Conservation (phyloP, 1,284 basidiomycete genomes). For the Ganoderma resinaceum region DNA sequence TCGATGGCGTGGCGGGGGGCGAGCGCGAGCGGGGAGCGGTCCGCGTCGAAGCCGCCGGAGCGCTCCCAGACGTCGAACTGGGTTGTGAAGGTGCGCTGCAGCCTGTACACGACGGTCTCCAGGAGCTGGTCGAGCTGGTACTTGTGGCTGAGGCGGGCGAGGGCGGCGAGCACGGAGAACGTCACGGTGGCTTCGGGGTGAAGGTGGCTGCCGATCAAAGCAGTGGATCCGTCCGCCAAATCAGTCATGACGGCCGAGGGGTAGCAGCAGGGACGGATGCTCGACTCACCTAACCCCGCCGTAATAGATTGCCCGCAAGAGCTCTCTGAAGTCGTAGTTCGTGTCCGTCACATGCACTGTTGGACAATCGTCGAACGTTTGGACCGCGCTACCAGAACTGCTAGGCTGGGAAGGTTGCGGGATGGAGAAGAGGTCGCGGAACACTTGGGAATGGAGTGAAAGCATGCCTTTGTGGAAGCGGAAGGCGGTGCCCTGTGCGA, state of each 20-base stretch:
- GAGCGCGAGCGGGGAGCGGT: not conserved
- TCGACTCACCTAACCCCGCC: not conserved
- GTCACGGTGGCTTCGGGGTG: not conserved
- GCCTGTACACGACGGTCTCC: not conserved
- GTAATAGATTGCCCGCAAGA: conserved; percentile 13
- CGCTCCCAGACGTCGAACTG: not conserved
- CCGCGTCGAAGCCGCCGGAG: not conserved
- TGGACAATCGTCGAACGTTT: not conserved
- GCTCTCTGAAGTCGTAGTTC: conserved; percentile 9
- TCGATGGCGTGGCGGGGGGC: not conserved
- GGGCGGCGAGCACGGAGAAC: conserved; percentile 12
- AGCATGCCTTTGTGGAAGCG: conserved; percentile 2
- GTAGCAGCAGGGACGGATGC: not conserved
- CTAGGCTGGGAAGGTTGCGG: not conserved
- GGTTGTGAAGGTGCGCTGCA: not conserved
- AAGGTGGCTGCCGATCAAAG: not conserved
- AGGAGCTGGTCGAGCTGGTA: conserved; percentile 15
- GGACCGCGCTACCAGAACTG: not conserved
- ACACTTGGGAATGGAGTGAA: not conserved
- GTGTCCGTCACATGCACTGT: conserved; percentile 6
- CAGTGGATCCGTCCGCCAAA: too few species aligned
- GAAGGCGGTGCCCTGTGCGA: not conserved
- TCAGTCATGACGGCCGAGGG: too few species aligned
- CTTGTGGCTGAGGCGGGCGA: conserved; percentile 17
- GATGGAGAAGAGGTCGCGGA: conserved; percentile 9